Base-by-base conservation (phyloP, 2,329 filamentous ascomycete species). In the Aureobasidium sp. region DNA sequence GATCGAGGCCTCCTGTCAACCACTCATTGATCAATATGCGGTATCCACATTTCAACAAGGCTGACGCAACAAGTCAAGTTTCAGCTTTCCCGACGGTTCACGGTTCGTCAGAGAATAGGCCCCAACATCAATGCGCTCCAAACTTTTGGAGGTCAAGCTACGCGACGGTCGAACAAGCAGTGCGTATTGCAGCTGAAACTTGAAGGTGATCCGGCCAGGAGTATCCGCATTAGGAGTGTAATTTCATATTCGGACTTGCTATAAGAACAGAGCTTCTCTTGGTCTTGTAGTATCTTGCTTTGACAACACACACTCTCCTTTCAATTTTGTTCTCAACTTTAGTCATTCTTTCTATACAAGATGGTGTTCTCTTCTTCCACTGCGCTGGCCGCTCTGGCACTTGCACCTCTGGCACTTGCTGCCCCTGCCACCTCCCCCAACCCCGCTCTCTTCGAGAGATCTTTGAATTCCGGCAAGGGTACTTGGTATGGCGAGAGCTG, bases 401-500 rank as follows among this genome's bases (percentile, higher is more conserved):
- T 57, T 57, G 41, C 53, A 44, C 53, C 53, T 34, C 11, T 57
- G 27, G 53, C 53, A 44, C 29, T 57, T 57, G 53, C 53, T 57
- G 41, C 41, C 10, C 53, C 53, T 29, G 53, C 53, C n/a, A 45
- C 39, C 29, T 21, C 30, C 2, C 53, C 37, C n/a, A 45, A 44
- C 53, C 53, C 53, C 8, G 36, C 50, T 30, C 36, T 54, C 25
- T 30, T 14, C 6, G 53, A 57, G 53, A 57, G 39, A 44, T 44
- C 53, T 30, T 10, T 57, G 5, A 57, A 57, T 30, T 34, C 27
- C 34, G 53, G 53, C 29, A 57, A 57, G 53, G 53, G 53, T 36
- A 57, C 53, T 13, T 57, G 64, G 21, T 65, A 65, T 36, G 64
- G 64, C 11, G 30, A 36, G 11, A 61, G 47, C 61, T 65, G 64